Evolutionary conservation across 768 basidiomycete genomes (phyloP).

Genomic region (Boletus reticuloceps): DNA sequence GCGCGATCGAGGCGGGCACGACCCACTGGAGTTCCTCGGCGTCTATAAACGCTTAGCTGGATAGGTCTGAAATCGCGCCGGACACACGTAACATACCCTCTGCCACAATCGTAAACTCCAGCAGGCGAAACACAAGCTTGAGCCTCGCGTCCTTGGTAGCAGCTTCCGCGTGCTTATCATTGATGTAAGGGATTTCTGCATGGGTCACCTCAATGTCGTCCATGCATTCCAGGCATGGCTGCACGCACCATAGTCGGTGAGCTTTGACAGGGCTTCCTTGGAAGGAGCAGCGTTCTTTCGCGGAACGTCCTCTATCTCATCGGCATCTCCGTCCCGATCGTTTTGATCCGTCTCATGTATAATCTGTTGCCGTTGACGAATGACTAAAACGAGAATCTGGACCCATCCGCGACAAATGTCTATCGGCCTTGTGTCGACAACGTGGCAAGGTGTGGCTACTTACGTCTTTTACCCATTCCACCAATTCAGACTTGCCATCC

Average conservation of each 20-base stretch:
- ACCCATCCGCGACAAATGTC: slow-evolving; percentile 4
- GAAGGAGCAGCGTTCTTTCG: slow-evolving; percentile 46
- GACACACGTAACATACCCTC: slow-evolving; percentile 49
- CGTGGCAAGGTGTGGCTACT: slow-evolving; percentile 31
- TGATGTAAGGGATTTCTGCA: slow-evolving; percentile 73
- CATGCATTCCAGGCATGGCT: background rate
- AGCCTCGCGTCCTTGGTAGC: slow-evolving; percentile 76
- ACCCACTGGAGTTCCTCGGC: slow-evolving; percentile 81
- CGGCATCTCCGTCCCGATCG: slow-evolving; percentile 35
- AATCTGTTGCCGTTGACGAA: slow-evolving; percentile 55
- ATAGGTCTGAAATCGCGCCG: background rate
- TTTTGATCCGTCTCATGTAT: slow-evolving; percentile 58
- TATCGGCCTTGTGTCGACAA: slow-evolving; percentile 19
- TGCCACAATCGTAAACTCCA: slow-evolving; percentile 64
- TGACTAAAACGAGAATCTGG: slow-evolving; percentile 62
- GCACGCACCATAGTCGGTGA: slow-evolving; percentile 72
- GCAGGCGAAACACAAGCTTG: slow-evolving; percentile 81
- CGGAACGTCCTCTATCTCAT: slow-evolving; percentile 33
- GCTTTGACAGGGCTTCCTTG: slow-evolving; percentile 63
- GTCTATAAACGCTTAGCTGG: slow-evolving; percentile 36
- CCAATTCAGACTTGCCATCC: slow-evolving; percentile 55
- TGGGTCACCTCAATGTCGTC: background rate
- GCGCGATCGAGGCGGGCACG: slow-evolving; percentile 68
- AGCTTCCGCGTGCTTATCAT: slow-evolving; percentile 72
- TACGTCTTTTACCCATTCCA: slow-evolving; percentile 84